phyloP scores from a whole-genome alignment of 768 basidiomycete species.

The Agrocybe pediades region DNA sequence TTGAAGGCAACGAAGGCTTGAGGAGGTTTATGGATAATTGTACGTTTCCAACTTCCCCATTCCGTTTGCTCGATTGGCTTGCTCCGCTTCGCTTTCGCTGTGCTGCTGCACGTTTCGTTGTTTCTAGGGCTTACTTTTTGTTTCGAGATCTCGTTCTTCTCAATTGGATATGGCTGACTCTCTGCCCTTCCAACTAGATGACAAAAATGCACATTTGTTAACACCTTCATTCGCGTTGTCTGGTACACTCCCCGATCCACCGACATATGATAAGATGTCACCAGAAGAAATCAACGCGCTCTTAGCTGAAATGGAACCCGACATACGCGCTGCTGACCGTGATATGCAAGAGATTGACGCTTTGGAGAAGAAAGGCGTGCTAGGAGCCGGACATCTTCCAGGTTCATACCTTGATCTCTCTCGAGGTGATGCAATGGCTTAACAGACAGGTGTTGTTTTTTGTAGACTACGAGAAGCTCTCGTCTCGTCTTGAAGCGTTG shows the following conservation, averaged over 20 bases:
- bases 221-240: constrained; percentile 78
- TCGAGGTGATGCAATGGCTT: background rate
- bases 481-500: constrained; percentile 68
- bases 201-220: constrained; percentile 73
- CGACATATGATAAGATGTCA: constrained; percentile 67
- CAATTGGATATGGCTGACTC: too few relatives aligned
- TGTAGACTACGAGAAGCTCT: constrained; percentile 62
- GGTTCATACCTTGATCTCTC: constrained; percentile 36
- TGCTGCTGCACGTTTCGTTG: background rate
- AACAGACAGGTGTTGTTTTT: background rate
- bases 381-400: constrained; percentile 69
- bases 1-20: constrained; percentile 71
- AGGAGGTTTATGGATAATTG: constrained; percentile 72
- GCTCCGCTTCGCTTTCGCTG: background rate
- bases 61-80: too few relatives aligned
- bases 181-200: too few relatives aligned
- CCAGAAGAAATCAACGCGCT: constrained; percentile 70
- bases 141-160: too few relatives aligned
- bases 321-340: constrained; percentile 80
- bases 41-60: too few relatives aligned
- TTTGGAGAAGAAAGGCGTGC: constrained; percentile 70
- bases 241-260: constrained; percentile 51
- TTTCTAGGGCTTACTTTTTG: background rate
- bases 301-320: constrained; percentile 78
- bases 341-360: constrained; percentile 79